phyloP scores from a whole-genome alignment of 2,329 filamentous ascomycete species.

The Pseudogymnoascus sp. region DNA sequence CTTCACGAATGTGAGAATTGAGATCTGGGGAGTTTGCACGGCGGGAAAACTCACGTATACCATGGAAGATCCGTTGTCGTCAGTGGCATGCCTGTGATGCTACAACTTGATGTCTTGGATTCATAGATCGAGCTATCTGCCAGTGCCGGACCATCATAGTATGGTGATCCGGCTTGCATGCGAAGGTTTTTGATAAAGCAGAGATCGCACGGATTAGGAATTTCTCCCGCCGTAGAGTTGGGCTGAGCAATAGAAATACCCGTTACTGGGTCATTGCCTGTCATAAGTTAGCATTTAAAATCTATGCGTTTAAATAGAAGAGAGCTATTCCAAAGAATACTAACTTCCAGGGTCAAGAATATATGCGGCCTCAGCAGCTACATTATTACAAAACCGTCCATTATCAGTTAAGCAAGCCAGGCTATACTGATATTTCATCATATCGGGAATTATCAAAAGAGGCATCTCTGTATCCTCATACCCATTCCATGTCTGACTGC shows the following conservation, averaged over 20 bases:
- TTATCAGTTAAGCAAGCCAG: conserved; percentile 14
- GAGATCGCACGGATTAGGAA: conserved; percentile 9
- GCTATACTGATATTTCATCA: conserved; percentile 12
- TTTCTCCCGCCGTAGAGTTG: neutral
- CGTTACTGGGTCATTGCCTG: neutral
- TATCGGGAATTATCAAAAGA: conserved; percentile 12
- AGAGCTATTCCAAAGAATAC: neutral
- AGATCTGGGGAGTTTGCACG: neutral
- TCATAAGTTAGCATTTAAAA: neutral
- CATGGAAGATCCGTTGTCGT: conserved; percentile 9
- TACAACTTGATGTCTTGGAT: conserved; percentile 12
- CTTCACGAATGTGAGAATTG: neutral
- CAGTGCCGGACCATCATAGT: conserved; percentile 13
- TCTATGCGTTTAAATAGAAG: neutral
- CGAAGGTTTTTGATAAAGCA: conserved; percentile 13
- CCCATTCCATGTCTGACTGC: conserved; percentile 11
- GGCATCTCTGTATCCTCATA: conserved; percentile 11
- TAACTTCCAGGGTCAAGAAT: conserved; percentile 8
- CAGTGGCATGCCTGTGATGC: conserved; percentile 8
- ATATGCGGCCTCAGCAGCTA: conserved; percentile 12
- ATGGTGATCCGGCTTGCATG: conserved; percentile 13
- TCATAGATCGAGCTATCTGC: conserved; percentile 10
- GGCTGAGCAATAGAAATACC: neutral
- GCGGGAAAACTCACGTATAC: neutral
- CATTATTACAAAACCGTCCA: conserved; percentile 13